Base-by-base conservation (phyloP, 2,329 filamentous ascomycete species). In the Epichloe brachyelytri region DNA sequence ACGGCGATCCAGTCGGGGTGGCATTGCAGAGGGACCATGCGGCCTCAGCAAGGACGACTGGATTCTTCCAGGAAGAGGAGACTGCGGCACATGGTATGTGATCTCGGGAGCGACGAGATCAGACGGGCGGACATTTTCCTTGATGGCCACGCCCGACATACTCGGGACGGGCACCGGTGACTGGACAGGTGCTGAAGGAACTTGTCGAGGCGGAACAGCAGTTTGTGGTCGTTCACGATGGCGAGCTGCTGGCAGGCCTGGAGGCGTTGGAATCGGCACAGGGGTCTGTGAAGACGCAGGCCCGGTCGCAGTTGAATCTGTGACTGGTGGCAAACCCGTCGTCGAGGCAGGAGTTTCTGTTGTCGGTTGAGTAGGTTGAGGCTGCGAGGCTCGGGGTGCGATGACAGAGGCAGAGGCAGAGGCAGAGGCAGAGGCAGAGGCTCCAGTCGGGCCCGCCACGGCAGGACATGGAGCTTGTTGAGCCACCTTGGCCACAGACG, bases 31-130 rank as follows among this genome's bases (percentile, higher is more conserved):
- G 3, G 64, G 65, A 14, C 64, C 66, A 52, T 66, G 63, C 41
- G 65, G 65, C 43, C 63, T 58, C 44, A 67, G 60, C 33, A 68
- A 57, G 37, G 65, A 60, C 6, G 66, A 65, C 5, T 51, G 57
- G 6, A 41, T 33, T 43, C 54, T 59, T 55, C 54, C 51, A 50
- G 52, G 57, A 14, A 62, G 60, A 30, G 62, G 57, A n/a, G 59
- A 52, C 19, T 70, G 67, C 15, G 67, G 63, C 2, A 65, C 63
- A 49, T 70, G 68, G 51, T 71, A 69, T 34, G 65, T 66, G 48
- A 68, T 68, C 51, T 71, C 66, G n/a, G 68, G 68, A 14, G 67
- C 64, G 53, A 69, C 65, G 15, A 69, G 58, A 52, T 66, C 61
- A 15, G 67, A 63, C 7, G 62, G 62, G 4, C 65, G 65, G 22